Percentiles rank a stretch among this genome's conserved stretches.
These are phyloP conservation scores for Xylaria sp. DNA, from an alignment of 2,329 filamentous ascomycete genomes.

Conservation along the genomic window DNA sequence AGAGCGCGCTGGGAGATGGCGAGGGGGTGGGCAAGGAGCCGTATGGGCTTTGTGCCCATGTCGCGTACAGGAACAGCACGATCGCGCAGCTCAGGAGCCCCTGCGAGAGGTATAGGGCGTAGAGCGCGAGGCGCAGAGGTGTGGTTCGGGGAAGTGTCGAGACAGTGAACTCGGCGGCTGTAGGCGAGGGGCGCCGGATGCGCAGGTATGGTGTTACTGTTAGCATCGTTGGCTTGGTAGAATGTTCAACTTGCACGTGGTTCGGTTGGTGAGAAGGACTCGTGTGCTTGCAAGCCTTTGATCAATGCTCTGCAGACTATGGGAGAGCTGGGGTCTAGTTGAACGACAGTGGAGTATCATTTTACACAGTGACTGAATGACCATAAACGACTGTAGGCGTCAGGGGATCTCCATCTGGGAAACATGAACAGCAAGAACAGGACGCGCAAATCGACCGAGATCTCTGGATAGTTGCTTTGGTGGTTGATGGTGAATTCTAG, in stretches of 20 bases:
- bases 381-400: background rate
- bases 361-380: background rate
- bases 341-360: background rate
- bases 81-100: slow-evolving; percentile 49
- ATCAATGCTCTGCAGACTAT: too few relatives aligned
- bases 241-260: too few relatives aligned
- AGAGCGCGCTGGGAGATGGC: background rate
- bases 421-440: background rate
- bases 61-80: slow-evolving; percentile 57
- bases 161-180: slow-evolving; percentile 90
- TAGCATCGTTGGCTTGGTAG: slow-evolving; percentile 53
- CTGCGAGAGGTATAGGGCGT: slow-evolving; percentile 51
- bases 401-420: background rate
- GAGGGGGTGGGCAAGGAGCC: background rate
- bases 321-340: too few relatives aligned
- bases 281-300: too few relatives aligned
- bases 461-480: too few relatives aligned
- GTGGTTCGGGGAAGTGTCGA: slow-evolving; percentile 72
- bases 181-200: slow-evolving; percentile 75
- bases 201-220: slow-evolving; percentile 64
- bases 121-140: slow-evolving; percentile 52
- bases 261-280: too few relatives aligned
- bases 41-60: slow-evolving; percentile 43
- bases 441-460: too few relatives aligned
- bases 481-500: too few relatives aligned